Base-by-base conservation (phyloP, 345 rosid genomes). In the Gossypium anomalum region DNA sequence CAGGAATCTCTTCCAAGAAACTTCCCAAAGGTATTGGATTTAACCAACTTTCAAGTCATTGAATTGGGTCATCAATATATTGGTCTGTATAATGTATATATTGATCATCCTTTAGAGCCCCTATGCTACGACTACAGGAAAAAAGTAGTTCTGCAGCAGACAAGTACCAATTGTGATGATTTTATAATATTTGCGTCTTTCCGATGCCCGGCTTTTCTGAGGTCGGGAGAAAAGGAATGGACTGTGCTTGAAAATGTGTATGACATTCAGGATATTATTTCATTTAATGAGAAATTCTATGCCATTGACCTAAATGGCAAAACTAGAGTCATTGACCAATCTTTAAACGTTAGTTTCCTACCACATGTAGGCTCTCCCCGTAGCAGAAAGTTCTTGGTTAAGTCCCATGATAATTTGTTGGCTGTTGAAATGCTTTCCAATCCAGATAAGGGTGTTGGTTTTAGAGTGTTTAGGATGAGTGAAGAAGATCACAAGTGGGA, bases 341-440 rank as follows among this genome's bases (percentile, higher is more conserved):
- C 76, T 72, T 57, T 83, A 29, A 61, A 73, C 9, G 65, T 86
- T 73, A 76, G 62, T 10, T 73, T 82, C 72, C 78, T 63, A 70
- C 90, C 81, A 0, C 70, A 44, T 25, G 82, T 91, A 53, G 86
- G 88, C 58, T 89, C 84, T 78, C 97, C 91, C 1, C 91, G 91
- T 23, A 96, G 88, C 62, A 91, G 87, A 86, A 93, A 87, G 88
- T 88, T 82, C 76, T 79, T 95, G 84, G 86, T 95, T 61, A 88
- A 93, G 74, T 93, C 93, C n/a, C 64, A 67, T 12, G 92, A 90
- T 13, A 86, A 87, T 20, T 77, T 95, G 75, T 82, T 95, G 86
- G 61, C 90, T 78, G 90, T 91, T 11, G 98, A 91, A 86, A 89
- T 84, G 90, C 83, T 77, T 83, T 89, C 79, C 2, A 1, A 10